Base-by-base conservation (phyloP, 139 green algal genomes). In the Volvox africanus region DNA sequence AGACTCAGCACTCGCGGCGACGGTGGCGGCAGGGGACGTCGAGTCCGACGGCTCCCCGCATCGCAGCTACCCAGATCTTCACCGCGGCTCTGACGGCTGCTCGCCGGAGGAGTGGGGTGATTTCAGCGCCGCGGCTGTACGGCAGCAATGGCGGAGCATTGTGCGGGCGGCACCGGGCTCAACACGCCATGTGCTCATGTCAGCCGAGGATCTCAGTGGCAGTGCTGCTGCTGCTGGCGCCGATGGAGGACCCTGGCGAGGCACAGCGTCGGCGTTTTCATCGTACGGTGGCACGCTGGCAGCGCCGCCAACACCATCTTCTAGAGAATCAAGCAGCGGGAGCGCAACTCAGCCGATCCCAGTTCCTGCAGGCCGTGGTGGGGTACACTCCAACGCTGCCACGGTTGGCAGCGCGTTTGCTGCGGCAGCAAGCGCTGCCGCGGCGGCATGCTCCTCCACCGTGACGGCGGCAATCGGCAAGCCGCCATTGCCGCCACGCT, bases 401-500 rank as follows among this genome's bases (percentile, higher is more conserved):
- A 13, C 11, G 61, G 55, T 18, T 21, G 35, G 20, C 61, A 88
- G 82, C 65, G 82, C 82, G 62, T 88, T 88, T n/a, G 82, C 82
- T 0, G 28, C 36, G 21, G 82, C 67, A 0, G 83, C 83, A 24
- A 65, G 65, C 3, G 67, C 67, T 3, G 83, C 83, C 17, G 83
- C 83, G 36, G 67, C 67, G 21, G 37, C 79, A 44, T 24, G 81
- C 28, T 24, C 14, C 5, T 79, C 71, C 71, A 36, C 19, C 61
- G 16, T 28, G n/a, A 32, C 81, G 55, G 11, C 33, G 62, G 61
- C 62, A 65, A 24, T 28, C 67, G 37, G 67, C 68, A 80, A 50
- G 73, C 86, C 86, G 50, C 86, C 86, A 44, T 69, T 90, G 30
- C 86, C 86, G 71, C 86, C 86, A 2, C 86, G 86, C 35, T 75